Base-by-base conservation (phyloP, 257 asterid genomes). In the Gardenia jasminoides region DNA sequence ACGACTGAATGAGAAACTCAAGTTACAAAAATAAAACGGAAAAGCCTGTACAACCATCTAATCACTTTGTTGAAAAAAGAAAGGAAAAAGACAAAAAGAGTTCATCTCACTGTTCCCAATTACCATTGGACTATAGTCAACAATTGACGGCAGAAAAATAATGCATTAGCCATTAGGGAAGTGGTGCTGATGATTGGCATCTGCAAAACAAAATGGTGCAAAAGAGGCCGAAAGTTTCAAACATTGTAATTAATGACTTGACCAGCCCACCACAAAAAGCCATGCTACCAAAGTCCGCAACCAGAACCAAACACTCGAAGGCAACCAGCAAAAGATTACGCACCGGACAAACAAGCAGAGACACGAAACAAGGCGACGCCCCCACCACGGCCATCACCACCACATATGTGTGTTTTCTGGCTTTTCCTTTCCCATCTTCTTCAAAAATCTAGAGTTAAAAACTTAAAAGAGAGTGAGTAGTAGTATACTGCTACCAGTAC, bases 191-290 rank as follows among this genome's bases (percentile, higher is more conserved):
- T 77, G 75, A 33, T 67, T 77, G 69, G 44, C 54, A 48, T 20
- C 7, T 5, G 9, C 22, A 74, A n/a, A n/a, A 30, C 30, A 74
- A 52, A 74, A 16, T 19, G 36, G 75, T 22, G 12, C 31, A 52
- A 54, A 33, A 43, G 56, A 43, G 19, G 75, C 59, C 58, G 24
- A 70, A 70, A 70, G 75, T 70, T 70, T 44, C 33, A 64, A 77
- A 70, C 70, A 65, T 16, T 16, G 82, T 15, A 78, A 78, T 78
- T 62, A 44, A 69, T 70, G 76, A 78, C 28, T 72, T 22, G 6
- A 48, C 77, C 70, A 79, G 71, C 73, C 28, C 15, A 65, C 76
- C 6, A 54, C 61, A 48, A 7, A 46, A 79, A 67, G 19, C 81
- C 72, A 39, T 31, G 46, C 41, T 36, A 61, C 59, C 50, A 20